Evolutionary conservation across 257 asterid species (phyloP), one percentile per base, ranked within the genome.

Genomic region (Coffea canephora): DNA sequence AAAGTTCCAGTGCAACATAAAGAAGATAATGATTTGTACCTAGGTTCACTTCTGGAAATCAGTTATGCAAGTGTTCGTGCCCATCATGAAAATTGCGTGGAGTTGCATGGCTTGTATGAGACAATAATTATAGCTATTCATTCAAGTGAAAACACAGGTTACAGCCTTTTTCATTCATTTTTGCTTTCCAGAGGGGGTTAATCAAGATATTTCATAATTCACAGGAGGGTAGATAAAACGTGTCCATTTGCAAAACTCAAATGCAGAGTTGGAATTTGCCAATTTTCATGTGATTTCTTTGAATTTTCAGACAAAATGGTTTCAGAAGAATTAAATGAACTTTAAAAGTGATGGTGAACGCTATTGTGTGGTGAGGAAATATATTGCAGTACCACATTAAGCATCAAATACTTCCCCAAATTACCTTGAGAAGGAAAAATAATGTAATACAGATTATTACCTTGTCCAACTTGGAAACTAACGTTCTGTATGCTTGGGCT

Each of bases 401-500:
- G 46, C 65, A 73, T 31, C 64, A 55, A 55, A 55, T 18, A 55
- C 8, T 55, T 18, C 64, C 64, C 18, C 19, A 55, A 55, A 18
- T 19, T 18, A 55, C n/a, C 25, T 55, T 55, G 27, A 18, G 45
- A 54, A 39, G n/a, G 36, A 10, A 18, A 34, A 6, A 43, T 31
- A n/a, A 19, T 11, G n/a, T 48, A n/a, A 11, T 45, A 45, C 13
- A 43, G 15, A 46, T 52, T 21, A 15, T 57, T 84, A 94, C 98
- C 98, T 77, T 85, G 89, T 74, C 85, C 89, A 77, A 71, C 85
- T 5, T 54, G 89, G 74, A 85, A 87, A 79, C 73, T 67, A 78
- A 82, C 74, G 57, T 77, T 88, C 77, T 77, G 89, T 73, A 84
- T 82, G 78, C 77, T 71, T 75, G 86, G 88, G 83, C 78, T 68